Percentiles rank a stretch among this genome's conserved stretches.
These are phyloP conservation scores for Baudoinia panamericana DNA, from an alignment of 495 filamentous ascomycete species.

Conservation along the genomic window DNA sequence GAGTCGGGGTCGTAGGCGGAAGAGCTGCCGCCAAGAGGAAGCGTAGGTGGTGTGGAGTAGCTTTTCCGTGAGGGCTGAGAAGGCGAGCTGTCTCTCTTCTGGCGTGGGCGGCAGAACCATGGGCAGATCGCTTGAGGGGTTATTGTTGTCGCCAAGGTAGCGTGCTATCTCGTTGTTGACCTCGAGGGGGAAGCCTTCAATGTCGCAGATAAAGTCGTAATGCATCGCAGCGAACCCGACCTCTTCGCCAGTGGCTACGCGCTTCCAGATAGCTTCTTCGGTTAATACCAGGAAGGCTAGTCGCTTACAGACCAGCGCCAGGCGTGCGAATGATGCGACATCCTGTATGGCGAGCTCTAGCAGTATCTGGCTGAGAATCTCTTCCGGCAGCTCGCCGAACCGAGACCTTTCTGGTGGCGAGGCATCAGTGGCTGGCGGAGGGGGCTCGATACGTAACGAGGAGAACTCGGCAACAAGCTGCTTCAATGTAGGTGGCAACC, in stretches of 20 bases:
- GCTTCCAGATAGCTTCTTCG: constrained; percentile 83
- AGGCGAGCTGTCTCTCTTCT: constrained; percentile 10
- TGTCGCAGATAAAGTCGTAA: constrained; percentile 55
- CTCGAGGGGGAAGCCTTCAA: constrained; percentile 47
- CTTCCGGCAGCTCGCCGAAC: constrained; percentile 62
- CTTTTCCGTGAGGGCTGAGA: constrained; percentile 11
- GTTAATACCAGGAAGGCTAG: constrained; percentile 72
- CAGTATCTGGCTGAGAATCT: constrained; percentile 67
- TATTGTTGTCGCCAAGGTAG: constrained; percentile 8
- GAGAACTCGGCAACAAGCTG: constrained; percentile 69
- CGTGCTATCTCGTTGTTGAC: constrained; percentile 13
- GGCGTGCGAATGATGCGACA: constrained; percentile 62
- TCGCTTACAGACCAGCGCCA: constrained; percentile 71
- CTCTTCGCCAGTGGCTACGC: constrained; percentile 52
- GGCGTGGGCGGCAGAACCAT: constrained; percentile 3
- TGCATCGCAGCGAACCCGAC: constrained; percentile 77
- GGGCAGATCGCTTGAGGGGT: background rate
- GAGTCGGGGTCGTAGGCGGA: constrained; percentile 68
- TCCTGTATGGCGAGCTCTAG: constrained; percentile 60
- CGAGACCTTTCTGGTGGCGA: constrained; percentile 61
- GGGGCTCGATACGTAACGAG: constrained; percentile 46
- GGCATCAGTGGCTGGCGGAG: constrained; percentile 45
- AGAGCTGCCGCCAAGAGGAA: constrained; percentile 40
- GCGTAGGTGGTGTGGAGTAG: constrained; percentile 17
- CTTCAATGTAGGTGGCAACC: constrained; percentile 37